These are phyloP conservation scores for Pestalotiopsis sp. DNA, from an alignment of 2,329 filamentous ascomycete species.

Conservation along the genomic window DNA sequence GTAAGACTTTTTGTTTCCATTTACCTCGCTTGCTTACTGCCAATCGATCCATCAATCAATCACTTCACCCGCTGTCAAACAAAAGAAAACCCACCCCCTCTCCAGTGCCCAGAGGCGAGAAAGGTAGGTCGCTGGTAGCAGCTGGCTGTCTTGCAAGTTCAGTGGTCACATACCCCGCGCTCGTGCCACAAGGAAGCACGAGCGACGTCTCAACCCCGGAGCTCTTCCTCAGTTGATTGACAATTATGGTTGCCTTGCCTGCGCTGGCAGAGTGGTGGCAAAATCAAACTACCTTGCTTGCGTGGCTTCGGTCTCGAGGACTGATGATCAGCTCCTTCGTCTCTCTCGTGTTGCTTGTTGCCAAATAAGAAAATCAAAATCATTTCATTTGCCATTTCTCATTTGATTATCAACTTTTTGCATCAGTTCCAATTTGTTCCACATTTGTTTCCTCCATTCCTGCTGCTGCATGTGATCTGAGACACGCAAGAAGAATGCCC, in stretches of 20 bases:
- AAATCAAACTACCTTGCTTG: slow-evolving; percentile 1
- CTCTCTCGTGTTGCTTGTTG: background rate
- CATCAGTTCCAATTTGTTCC: background rate
- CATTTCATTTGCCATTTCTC: background rate
- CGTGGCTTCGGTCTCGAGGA: slow-evolving; percentile 7
- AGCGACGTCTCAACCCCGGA: background rate
- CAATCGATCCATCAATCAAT: background rate
- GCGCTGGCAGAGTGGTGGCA: background rate
- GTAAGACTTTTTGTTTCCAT: background rate
- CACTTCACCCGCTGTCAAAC: background rate
- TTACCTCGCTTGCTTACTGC: background rate
- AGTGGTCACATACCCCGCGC: slow-evolving; percentile 5
- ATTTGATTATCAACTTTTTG: background rate
- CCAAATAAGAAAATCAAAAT: background rate
- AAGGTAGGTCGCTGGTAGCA: background rate
- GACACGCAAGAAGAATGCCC: slow-evolving; percentile 44
- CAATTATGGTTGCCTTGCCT: slow-evolving; percentile 9
- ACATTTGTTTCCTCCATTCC: background rate
- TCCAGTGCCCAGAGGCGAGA: background rate
- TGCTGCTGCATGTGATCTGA: background rate
- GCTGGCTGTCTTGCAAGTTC: background rate
- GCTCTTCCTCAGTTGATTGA: slow-evolving; percentile 5
- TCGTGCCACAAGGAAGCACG: slow-evolving; percentile 2
- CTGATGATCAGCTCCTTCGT: background rate
- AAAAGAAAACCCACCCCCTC: background rate